Evolutionary conservation across 768 basidiomycete species (phyloP).

Genomic region (Tylopilus vinaceipallidus): DNA sequence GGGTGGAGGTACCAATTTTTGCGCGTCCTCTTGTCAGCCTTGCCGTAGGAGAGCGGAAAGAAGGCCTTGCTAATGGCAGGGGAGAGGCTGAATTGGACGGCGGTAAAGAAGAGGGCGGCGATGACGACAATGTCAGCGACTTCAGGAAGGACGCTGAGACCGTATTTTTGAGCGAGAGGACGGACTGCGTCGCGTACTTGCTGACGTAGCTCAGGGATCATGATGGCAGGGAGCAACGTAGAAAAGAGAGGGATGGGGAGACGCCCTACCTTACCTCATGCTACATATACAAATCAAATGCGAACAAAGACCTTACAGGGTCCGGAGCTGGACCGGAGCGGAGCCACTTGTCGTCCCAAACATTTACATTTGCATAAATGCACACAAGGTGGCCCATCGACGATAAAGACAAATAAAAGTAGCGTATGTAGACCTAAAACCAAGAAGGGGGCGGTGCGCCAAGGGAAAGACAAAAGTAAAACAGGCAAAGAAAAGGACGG

Average conservation of each 20-base stretch:
- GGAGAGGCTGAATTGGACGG: slow-evolving; percentile 56
- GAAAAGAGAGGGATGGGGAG: neutral
- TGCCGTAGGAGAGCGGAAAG: slow-evolving; percentile 51
- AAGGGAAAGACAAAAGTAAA: slow-evolving; percentile 3
- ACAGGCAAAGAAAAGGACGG: neutral
- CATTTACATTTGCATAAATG: slow-evolving; percentile 32
- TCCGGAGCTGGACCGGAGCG: too few species aligned
- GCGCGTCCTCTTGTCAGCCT: slow-evolving; percentile 42
- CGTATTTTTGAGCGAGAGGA: slow-evolving; percentile 36
- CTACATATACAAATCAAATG: too few species aligned
- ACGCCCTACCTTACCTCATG: slow-evolving; percentile 18
- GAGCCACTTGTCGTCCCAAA: slow-evolving; percentile 13
- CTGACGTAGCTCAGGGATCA: slow-evolving; percentile 31
- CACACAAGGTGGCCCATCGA: slow-evolving; percentile 21
- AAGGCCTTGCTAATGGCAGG: slow-evolving; percentile 48
- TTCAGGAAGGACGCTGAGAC: slow-evolving; percentile 53
- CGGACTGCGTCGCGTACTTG: slow-evolving; percentile 28
- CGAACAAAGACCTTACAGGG: slow-evolving; percentile 12
- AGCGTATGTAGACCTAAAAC: slow-evolving; percentile 27
- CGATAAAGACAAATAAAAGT: slow-evolving; percentile 37
- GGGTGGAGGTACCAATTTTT: slow-evolving; percentile 54
- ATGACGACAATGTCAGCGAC: slow-evolving; percentile 54
- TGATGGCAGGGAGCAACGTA: slow-evolving; percentile 4
- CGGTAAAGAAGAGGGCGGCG: slow-evolving; percentile 55
- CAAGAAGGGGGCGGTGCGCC: slow-evolving; percentile 15